Base-by-base conservation (phyloP, 2,329 filamentous ascomycete genomes). In the Aphanoascus verrucosus region DNA sequence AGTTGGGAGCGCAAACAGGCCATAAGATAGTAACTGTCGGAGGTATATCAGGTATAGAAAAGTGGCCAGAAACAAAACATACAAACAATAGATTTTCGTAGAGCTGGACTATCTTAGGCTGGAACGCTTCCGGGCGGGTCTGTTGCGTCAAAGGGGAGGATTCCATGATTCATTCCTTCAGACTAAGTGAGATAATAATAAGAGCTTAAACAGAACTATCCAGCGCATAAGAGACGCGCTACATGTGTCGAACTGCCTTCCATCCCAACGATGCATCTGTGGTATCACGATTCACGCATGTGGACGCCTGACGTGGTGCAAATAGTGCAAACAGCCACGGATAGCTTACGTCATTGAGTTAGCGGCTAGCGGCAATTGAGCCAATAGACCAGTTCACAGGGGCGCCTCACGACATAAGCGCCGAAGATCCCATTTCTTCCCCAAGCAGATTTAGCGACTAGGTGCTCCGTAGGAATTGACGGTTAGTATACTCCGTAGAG, bases 81-180 rank as follows among this genome's bases (percentile, higher is more conserved):
- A 81, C 78, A 62, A 72, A 73, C 75, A 97, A 91, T 17, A 97
- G 76, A 59, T 81, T 79, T 64, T 90, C 82, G 71, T 98, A 98
- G 49, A 97, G 81, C 68, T 86, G 79, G 56, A 94, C 85, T 61
- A 98, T 87, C 74, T 98, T 98, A 52, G 87, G 91, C 71, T 94
- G 86, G 68, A 98, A 96, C 40, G 85, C 81, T 69, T 94, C 86
- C 52, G 91, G 93, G 64, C 88, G 82, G 71, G 82, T 82, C 77
- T 96, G 89, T 72, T 94, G 89, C 54, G 90, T 95, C 67, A 98
- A 80, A 59, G 93, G 93, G 67, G 91, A 97, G 63, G 83, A 79
- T 75, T 94, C 88, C 88, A 94, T 94, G 53, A 43, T 55, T 52
- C 14, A 17, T 8, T 20, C 12, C 11, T 4, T 28, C 23, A 28